These are phyloP conservation scores for Phytopythium sindhum DNA, from an alignment of 352 stramenopile genomes.

Conservation along the genomic window DNA sequence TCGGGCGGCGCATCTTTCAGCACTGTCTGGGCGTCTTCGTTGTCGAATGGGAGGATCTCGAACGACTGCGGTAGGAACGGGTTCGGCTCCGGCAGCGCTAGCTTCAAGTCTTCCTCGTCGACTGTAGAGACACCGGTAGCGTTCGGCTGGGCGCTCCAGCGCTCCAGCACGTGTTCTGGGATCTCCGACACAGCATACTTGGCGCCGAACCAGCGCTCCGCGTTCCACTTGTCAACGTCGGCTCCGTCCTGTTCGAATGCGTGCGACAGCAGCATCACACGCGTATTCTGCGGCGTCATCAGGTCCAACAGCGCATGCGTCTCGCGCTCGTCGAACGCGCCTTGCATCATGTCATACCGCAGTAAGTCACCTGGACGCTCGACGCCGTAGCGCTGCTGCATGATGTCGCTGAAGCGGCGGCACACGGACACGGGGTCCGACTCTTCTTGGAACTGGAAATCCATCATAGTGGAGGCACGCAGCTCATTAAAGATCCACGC, in stretches of 20 bases:
- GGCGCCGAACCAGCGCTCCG: constrained; percentile 61
- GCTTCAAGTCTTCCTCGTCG: neutral
- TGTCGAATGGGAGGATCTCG: constrained; percentile 28
- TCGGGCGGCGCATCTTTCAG: constrained; percentile 22
- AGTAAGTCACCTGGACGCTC: constrained; percentile 41
- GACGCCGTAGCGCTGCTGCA: constrained; percentile 44
- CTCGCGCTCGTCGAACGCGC: constrained; percentile 31
- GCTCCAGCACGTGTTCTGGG: constrained; percentile 11
- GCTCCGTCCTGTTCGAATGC: constrained; percentile 27
- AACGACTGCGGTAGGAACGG: constrained; percentile 71
- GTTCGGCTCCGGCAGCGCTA: constrained; percentile 34
- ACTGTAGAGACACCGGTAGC: constrained; percentile 3
- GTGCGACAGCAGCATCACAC: constrained; percentile 53
- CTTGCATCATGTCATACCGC: constrained; percentile 51
- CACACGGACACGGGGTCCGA: constrained; percentile 33
- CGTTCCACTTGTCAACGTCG: constrained; percentile 5
- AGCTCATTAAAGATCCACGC: constrained; percentile 62
- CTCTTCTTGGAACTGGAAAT: constrained; percentile 70
- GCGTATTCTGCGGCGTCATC: constrained; percentile 56
- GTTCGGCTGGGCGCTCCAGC: constrained; percentile 16
- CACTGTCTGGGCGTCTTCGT: constrained; percentile 4
- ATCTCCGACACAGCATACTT: constrained; percentile 48
- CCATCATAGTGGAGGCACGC: constrained; percentile 37
- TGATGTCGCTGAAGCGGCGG: constrained; percentile 45
- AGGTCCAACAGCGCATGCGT: constrained; percentile 25